phyloP scores from a whole-genome alignment of 345 rosid species.

The Eucalyptus caleyi region DNA sequence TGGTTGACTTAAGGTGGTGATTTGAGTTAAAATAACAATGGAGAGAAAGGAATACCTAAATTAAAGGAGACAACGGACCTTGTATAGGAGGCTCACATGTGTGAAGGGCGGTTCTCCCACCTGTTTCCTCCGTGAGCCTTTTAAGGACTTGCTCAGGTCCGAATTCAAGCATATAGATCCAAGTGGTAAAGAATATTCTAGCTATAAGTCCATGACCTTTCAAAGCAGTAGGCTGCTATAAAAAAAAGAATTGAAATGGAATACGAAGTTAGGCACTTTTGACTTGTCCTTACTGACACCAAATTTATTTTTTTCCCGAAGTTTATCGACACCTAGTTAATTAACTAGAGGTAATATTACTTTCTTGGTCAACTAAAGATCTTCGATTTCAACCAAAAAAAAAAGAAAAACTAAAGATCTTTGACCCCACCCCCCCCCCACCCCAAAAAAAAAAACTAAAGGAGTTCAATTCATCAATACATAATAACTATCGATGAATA shows the following conservation, averaged over 20 bases:
- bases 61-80: neutral
- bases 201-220: neutral
- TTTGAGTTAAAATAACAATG: neutral
- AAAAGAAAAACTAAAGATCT: too few relatives aligned
- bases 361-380: neutral
- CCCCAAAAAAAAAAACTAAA: neutral
- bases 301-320: neutral
- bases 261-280: neutral
- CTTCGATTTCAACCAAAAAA: too few relatives aligned
- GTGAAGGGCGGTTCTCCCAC: too few relatives aligned
- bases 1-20: neutral
- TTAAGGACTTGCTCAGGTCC: neutral
- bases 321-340: neutral
- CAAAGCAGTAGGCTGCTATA: neutral
- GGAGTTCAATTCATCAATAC: neutral
- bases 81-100: too few relatives aligned
- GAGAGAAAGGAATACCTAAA: neutral
- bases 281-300: neutral
- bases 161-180: neutral
- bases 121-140: too few relatives aligned
- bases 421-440: too few relatives aligned
- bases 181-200: neutral
- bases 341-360: neutral
- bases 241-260: neutral
- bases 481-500: neutral